Conservation (phyloP, 2,329 filamentous ascomycete species). For the Coniochaeta sp. region DNA sequence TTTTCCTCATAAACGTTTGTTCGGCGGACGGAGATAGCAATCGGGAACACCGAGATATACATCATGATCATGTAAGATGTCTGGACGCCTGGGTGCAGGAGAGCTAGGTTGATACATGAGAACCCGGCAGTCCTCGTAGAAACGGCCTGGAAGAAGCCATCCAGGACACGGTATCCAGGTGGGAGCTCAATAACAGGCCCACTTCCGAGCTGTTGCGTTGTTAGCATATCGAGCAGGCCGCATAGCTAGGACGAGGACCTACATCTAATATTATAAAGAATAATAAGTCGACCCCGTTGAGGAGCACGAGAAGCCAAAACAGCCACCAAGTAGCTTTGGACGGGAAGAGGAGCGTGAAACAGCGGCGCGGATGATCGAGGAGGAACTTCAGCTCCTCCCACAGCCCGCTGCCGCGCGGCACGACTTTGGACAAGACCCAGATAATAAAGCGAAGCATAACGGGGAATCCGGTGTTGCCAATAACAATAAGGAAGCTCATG, state of each 20-base stretch:
- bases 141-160: slow-evolving; percentile 84
- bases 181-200: slow-evolving; percentile 61
- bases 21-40: slow-evolving; percentile 87
- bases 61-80: slow-evolving; percentile 98
- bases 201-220: slow-evolving; percentile 57
- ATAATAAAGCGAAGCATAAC: slow-evolving; percentile 92
- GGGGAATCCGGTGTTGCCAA: slow-evolving; percentile 92
- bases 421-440: slow-evolving; percentile 66
- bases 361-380: slow-evolving; percentile 88
- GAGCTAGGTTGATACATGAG: slow-evolving; percentile 67
- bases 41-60: slow-evolving; percentile 97
- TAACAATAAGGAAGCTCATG: slow-evolving; percentile 80
- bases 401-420: slow-evolving; percentile 58
- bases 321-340: slow-evolving; percentile 92
- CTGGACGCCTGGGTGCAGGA: slow-evolving; percentile 83
- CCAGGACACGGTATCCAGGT: slow-evolving; percentile 68
- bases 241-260: slow-evolving; percentile 26
- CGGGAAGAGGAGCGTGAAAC: slow-evolving; percentile 92
- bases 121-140: slow-evolving; percentile 90
- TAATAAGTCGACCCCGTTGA: slow-evolving; percentile 81
- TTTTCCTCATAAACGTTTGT: slow-evolving; percentile 97
- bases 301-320: slow-evolving; percentile 72
- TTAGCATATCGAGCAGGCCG: slow-evolving; percentile 7
- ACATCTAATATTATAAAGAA: slow-evolving; percentile 92
- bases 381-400: slow-evolving; percentile 91